phyloP scores from a whole-genome alignment of 2,329 filamentous ascomycete genomes.

The Stagonosporopsis rhizophila region DNA sequence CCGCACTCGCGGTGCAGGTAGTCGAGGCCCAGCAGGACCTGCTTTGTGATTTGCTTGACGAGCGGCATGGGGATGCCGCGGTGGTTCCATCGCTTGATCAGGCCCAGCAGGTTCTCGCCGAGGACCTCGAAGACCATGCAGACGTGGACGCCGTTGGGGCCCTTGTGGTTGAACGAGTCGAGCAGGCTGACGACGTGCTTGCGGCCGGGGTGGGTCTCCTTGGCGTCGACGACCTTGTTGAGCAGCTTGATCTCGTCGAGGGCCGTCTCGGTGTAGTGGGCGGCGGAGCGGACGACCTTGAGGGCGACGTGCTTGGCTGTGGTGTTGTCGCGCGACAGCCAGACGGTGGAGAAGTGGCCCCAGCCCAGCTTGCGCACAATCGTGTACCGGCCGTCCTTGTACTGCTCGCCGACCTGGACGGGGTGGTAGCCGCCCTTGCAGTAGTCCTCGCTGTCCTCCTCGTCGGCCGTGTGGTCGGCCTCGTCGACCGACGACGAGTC shows the following conservation, averaged over 20 bases:
- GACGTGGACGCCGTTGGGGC: slow-evolving; percentile 93
- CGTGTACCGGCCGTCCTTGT: slow-evolving; percentile 97
- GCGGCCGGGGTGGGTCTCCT: slow-evolving; percentile 90
- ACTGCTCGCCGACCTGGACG: slow-evolving; percentile 91
- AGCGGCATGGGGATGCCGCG: slow-evolving; percentile 94
- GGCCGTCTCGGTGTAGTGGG: slow-evolving; percentile 98
- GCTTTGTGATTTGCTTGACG: slow-evolving; percentile 98
- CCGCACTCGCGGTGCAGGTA: slow-evolving; percentile 97
- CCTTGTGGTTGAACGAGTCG: slow-evolving; percentile 97
- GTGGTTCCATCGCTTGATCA: slow-evolving; percentile 99
- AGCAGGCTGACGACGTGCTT: slow-evolving; percentile 95
- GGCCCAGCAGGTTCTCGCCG: slow-evolving; percentile 89
- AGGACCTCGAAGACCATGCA: slow-evolving; percentile 99
- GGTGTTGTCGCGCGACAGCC: slow-evolving; percentile 80
- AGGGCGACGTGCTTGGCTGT: slow-evolving; percentile 94
- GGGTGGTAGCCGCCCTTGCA: slow-evolving; percentile 99
- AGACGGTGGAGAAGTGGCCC: slow-evolving; percentile 99
- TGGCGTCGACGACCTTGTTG: slow-evolving; percentile 94
- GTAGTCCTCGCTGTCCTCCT: slow-evolving; percentile 99
- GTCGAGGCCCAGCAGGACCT: slow-evolving; percentile 92
- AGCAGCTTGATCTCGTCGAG: slow-evolving; percentile 99
- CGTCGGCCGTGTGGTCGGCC: slow-evolving; percentile 91
- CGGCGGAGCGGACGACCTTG: slow-evolving; percentile 96
- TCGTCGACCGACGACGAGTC: slow-evolving; percentile 80
- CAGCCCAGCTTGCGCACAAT: slow-evolving; percentile 95